Base-by-base conservation (phyloP, 768 basidiomycete genomes). In the Calvatia gigantea region DNA sequence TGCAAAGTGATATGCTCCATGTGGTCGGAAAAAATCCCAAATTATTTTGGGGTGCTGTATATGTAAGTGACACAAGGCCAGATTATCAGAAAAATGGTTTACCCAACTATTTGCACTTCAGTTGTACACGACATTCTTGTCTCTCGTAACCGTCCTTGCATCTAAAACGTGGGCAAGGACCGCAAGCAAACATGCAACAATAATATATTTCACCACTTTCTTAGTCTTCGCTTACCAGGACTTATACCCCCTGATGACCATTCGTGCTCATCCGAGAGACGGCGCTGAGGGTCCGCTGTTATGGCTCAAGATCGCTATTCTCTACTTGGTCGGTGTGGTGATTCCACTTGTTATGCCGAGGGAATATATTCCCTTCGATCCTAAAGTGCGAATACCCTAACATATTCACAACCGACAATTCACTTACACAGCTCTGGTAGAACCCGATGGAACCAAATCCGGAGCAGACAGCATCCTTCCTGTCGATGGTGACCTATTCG, bases 211-310 rank as follows among this genome's bases (percentile, higher is more conserved):
- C 6, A 61, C 69, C 29, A 66, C 69, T 0, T 75, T 78, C 61
- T 55, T 50, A 1, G 70, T 84, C 0, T 84, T 76, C 59, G 66
- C 69, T 19, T 84, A 81, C 57, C 75, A 83, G 6, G 75, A 81
- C 58, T 44, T 86, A 6, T 84, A 74, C 70, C 85, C 85, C 1
- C 64, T 85, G 3, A 69, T 75, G 4, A 85, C 84, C 0, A 81
- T 69, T 62, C 67, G 69, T 7, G 32, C 56, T 54, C 17, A 39
- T 72, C 53, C 73, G 70, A 9, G 81, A 74, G 84, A 70, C 66
- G 1, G 69, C 70, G 60, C 49, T 74, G 49, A 71, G 58, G 56
- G 64, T 72, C 15, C 64, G 23, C 47, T 64, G 4, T 47, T 71
- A 1, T 69, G 69, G 66, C 25, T 59, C 6, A 70, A 69, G 52